Conservation (phyloP, 78 protist genomes). For the Dictyostelium firmibasis region DNA sequence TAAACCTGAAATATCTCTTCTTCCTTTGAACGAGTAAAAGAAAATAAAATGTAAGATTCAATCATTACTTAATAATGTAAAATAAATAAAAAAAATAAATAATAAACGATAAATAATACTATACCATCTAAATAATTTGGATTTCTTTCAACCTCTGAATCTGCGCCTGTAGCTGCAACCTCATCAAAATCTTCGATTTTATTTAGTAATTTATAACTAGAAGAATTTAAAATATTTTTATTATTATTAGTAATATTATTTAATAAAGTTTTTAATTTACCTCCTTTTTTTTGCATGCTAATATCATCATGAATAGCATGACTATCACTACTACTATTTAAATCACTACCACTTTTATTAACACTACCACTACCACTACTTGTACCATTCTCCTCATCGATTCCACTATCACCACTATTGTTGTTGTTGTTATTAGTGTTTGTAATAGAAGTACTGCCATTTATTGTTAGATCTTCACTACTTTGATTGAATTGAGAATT, state of each 20-base stretch:
- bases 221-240: background rate
- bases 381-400: background rate
- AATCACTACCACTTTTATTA: background rate
- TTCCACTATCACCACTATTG: background rate
- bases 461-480: background rate
- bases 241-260: constrained; percentile 9
- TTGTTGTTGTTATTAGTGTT: no score
- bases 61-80: no score
- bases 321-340: background rate
- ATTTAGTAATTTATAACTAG: constrained; percentile 8
- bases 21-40: background rate
- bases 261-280: constrained; percentile 1
- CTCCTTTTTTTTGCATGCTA: background rate
- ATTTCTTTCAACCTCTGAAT: background rate
- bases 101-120: background rate
- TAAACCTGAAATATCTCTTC: constrained; percentile 62
- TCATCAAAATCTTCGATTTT: constrained; percentile 16
- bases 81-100: background rate
- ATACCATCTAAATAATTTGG: constrained; percentile 26
- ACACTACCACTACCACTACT: background rate
- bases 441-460: background rate
- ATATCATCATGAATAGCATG: background rate
- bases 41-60: background rate
- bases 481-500: background rate
- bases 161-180: background rate